Base-by-base conservation (phyloP, 148 eudicot genomes). In the Diospyros lotus region DNA sequence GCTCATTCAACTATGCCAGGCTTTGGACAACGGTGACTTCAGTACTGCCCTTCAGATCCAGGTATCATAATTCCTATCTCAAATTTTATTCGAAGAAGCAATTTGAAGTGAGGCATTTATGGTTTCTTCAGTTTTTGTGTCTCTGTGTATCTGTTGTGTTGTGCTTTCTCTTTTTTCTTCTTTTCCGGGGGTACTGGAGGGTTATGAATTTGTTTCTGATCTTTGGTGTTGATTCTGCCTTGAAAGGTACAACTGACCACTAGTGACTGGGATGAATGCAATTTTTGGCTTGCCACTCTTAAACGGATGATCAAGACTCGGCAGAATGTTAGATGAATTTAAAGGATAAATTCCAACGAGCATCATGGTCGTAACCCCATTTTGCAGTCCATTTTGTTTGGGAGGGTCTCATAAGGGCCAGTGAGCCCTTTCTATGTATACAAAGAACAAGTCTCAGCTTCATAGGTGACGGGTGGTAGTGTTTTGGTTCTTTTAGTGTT, bases 1-100 rank as follows among this genome's bases (percentile, higher is more conserved):
- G 89, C 99, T 95, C 82, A 86, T 90, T 56, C 92, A 84, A 72
- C 87, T 95, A 59, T 95, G 97, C 81, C 94, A 89, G 77, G 93
- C 92, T 61, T 69, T 95, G 79, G 99, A 95, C 69, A 83, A 52
- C 71, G 91, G 94, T 71, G 99, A 95, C 78, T 95, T 72, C 68
- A 81, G 83, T 58, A 87, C 90, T 41, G 99, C 99, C 76, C 86
- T 92, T 69, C 94, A 95, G 75, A 86, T 90, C 79, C 98, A 94
- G 97, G 98, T 92, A 86, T 15, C 0, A 48, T 48, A 48, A 48
- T 48, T 62, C 9, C 12, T 50, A 18, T 13, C 44, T 39, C 61
- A 64, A 55, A 46, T 44, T 6, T 17, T 46, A n/a, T 14, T 38
- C 15, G 13, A n/a, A 72, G 54, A 59, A 60, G 75, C 40, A 43